Conservation (phyloP, 768 basidiomycete genomes). For the Peribolospora baueri region DNA sequence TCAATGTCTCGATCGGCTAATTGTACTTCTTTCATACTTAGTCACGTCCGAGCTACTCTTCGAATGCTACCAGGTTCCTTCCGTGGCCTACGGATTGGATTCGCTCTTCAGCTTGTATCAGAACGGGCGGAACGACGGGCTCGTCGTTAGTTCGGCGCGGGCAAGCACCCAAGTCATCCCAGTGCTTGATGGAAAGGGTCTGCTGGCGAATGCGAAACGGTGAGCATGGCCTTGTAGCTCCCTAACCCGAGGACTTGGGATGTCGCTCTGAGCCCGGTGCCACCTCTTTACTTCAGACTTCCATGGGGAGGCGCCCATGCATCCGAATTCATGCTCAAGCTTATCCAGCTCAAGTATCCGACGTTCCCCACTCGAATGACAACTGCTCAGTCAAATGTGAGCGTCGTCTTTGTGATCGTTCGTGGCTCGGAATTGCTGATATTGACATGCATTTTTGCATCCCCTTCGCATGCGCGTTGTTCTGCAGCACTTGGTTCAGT, state of each 20-base stretch:
- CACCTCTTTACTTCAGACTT: constrained; percentile 31
- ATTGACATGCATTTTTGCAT: not conserved
- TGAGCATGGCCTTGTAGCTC: constrained; percentile 17
- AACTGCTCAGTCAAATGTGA: constrained; percentile 46
- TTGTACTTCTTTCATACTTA: constrained; percentile 16
- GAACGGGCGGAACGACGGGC: constrained; percentile 47
- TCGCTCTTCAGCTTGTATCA: constrained; percentile 79
- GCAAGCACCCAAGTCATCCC: constrained; percentile 79
- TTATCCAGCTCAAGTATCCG: constrained; percentile 86
- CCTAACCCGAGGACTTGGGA: not conserved
- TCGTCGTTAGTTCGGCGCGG: constrained; percentile 75
- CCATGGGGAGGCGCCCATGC: constrained; percentile 83
- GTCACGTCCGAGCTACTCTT: constrained; percentile 93
- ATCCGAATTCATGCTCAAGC: constrained; percentile 72
- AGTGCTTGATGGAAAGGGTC: constrained; percentile 51
- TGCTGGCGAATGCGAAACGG: constrained; percentile 72
- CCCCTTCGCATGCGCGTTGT: too few species aligned
- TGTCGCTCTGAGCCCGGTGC: not conserved
- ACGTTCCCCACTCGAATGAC: constrained; percentile 71
- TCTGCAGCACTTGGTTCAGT: too few species aligned
- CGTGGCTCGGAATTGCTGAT: not conserved
- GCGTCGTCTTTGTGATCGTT: constrained; percentile 8
- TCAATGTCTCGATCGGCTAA: not conserved
- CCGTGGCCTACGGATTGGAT: constrained; percentile 67
- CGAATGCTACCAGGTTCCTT: constrained; percentile 68